Base-by-base conservation (phyloP, 108 stramenopile species). In the Nitzschia inconspicua region DNA sequence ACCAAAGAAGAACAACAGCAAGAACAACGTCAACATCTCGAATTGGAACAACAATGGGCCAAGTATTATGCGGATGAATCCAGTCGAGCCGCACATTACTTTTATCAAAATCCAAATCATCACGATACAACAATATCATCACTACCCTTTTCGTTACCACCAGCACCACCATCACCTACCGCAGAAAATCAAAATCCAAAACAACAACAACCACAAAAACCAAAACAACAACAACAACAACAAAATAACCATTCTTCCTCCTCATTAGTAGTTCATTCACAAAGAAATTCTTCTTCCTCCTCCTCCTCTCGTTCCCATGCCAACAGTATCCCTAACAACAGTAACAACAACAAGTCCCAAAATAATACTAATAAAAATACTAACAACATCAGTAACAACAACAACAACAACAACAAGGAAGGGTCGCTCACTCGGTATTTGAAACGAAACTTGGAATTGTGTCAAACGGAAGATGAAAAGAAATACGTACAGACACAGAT, bases 31-130 rank as follows among this genome's bases (percentile, higher is more conserved):
- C 70, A 75, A 39, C 47, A 63, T 7, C 49, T 24, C 11, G 78
- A 75, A 53, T 41, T 35, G 25, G 57, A 64, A 47, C 47, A 57
- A 24, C 64, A 76, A 28, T 88, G 86, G 86, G 80, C 80, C 4
- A 61, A 61, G 44, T 84, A 88, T 44, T 85, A 85, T 35, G 68
- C 82, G 0, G 64, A 76, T 20, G 60, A 76, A 42, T 65, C 72
- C 26, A 65, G 67, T 42, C 65, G 79, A 35, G 77, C 82, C 42
- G 87, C 87, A 8, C 87, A 88, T 66, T 80, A 75, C 66, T 84
- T 78, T 46, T 62, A 70, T 14, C 50, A 43, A 30, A 67, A 72
- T 57, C 75, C 85, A 27, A 44, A 70, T 28, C 37, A 58, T 3
- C n/a, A n/a, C n/a, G n/a, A n/a, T n/a, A n/a, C n/a, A n/a, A n/a